phyloP scores from a whole-genome alignment of 176 grass and related monocot genomes.

The Eleusine coracana region DNA sequence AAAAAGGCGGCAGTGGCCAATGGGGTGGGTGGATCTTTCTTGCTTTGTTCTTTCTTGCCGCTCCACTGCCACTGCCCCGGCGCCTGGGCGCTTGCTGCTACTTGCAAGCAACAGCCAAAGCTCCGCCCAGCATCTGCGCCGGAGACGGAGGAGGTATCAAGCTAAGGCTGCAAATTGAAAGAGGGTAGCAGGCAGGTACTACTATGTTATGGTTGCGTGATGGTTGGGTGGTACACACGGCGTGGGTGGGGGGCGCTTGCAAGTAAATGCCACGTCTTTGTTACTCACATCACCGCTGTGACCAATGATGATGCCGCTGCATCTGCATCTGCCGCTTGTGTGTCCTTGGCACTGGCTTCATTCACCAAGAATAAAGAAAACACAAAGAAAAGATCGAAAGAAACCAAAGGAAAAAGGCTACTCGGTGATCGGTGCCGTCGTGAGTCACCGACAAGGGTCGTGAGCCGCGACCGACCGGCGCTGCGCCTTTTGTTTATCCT shows the following conservation, averaged over 20 bases:
- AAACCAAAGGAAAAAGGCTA: not conserved
- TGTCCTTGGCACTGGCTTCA: constrained; percentile 21
- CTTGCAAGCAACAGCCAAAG: constrained; percentile 44
- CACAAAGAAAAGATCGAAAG: not conserved
- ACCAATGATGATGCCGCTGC: not conserved
- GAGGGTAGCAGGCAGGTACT: not conserved
- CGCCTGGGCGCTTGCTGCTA: not conserved
- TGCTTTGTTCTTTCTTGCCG: not conserved
- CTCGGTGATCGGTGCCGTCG: not conserved
- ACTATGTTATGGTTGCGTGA: constrained; percentile 29
- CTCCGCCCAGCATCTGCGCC: not conserved
- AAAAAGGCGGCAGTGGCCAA: not conserved
- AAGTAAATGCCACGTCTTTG: not conserved
- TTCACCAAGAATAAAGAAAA: not conserved
- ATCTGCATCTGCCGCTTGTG: not conserved
- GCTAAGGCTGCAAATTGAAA: not conserved
- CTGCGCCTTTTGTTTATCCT: constrained; percentile 31
- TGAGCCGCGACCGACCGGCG: constrained; percentile 48
- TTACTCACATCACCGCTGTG: not conserved
- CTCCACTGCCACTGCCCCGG: not conserved
- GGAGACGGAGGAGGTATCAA: not conserved
- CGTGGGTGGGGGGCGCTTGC: constrained; percentile 19
- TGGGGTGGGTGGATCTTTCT: constrained; percentile 7
- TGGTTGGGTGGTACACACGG: constrained; percentile 62
- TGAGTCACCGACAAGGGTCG: constrained; percentile 37